These are phyloP conservation scores for Penicillium sclerotigenum DNA, from an alignment of 2,329 filamentous ascomycete species.

Conservation along the genomic window DNA sequence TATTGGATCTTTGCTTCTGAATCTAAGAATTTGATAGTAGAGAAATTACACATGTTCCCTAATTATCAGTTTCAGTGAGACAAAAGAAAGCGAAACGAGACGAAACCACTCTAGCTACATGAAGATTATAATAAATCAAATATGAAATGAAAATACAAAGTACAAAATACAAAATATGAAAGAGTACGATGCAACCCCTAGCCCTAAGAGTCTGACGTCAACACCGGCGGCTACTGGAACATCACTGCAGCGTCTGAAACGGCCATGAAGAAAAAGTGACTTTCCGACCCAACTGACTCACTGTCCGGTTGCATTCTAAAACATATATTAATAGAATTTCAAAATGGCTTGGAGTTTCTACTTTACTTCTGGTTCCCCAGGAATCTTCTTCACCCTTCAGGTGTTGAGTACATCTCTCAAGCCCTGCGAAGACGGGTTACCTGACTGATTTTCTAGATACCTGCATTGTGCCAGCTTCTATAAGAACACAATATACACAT, in stretches of 20 bases:
- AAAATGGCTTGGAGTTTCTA: neutral
- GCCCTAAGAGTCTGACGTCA: constrained; percentile 22
- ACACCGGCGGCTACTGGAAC: constrained; percentile 24
- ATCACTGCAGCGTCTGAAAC: constrained; percentile 15
- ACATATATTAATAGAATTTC: neutral
- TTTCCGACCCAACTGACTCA: constrained; percentile 7
- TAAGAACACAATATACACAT: neutral
- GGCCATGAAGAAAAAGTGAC: constrained; percentile 7
- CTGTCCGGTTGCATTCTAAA: constrained; percentile 8
- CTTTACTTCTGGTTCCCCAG: neutral
- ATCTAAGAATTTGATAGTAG: neutral
- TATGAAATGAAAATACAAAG: neutral
- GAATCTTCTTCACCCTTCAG: neutral
- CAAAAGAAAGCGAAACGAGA: neutral
- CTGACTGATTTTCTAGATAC: neutral
- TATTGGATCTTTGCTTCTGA: neutral
- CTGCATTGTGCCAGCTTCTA: neutral
- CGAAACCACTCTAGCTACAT: neutral
- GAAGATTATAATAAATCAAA: neutral
- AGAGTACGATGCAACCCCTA: neutral
- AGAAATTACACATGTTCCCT: neutral
- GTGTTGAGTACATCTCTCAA: neutral
- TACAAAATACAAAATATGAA: neutral
- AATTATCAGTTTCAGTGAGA: neutral
- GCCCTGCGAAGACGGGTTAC: neutral